These are phyloP conservation scores for Thelephora terrestris DNA, from an alignment of 1,284 basidiomycete genomes.

Conservation along the genomic window DNA sequence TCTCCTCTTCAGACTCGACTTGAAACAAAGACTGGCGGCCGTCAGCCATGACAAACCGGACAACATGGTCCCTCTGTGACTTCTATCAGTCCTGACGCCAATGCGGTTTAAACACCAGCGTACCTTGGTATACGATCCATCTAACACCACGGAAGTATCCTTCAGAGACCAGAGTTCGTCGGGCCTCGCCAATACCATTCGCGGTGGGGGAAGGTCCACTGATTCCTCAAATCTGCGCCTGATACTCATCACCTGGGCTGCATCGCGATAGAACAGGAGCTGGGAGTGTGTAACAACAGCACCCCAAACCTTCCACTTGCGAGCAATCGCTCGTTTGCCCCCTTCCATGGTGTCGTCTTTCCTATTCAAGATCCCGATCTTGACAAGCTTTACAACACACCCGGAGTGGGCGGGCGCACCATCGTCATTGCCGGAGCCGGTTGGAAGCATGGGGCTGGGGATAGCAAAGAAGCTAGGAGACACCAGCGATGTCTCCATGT, in stretches of 20 bases:
- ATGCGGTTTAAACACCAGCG: conserved; percentile 7
- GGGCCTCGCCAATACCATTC: conserved; percentile 61
- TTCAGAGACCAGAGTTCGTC: conserved; percentile 83
- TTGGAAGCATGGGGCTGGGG: conserved; percentile 17
- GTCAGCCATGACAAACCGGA: conserved; percentile 71
- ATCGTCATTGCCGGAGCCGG: conserved; percentile 9
- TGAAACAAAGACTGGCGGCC: conserved; percentile 81
- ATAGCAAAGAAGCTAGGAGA: conserved; percentile 41
- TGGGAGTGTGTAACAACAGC: conserved; percentile 87
- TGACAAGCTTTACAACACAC: conserved; percentile 65
- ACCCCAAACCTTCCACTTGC: conserved; percentile 87
- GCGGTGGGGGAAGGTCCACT: conserved; percentile 36
- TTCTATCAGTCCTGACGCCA: conserved; percentile 4
- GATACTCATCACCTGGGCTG: conserved; percentile 54
- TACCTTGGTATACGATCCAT: conserved; percentile 70
- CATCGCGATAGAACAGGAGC: conserved; percentile 86
- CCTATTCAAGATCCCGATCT: conserved; percentile 73
- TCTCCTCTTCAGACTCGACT: conserved; percentile 59
- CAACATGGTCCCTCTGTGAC: conserved; percentile 56
- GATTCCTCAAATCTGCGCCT: conserved; percentile 36
- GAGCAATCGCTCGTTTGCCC: conserved; percentile 63
- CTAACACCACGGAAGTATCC: conserved; percentile 72
- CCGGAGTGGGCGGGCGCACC: conserved; percentile 22
- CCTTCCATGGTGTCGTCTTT: conserved; percentile 78
- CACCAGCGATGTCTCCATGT: conserved; percentile 29